Percentiles rank a stretch among this genome's conserved stretches.
Conservation (phyloP, 345 rosid species). For the Microcos paniculata region DNA sequence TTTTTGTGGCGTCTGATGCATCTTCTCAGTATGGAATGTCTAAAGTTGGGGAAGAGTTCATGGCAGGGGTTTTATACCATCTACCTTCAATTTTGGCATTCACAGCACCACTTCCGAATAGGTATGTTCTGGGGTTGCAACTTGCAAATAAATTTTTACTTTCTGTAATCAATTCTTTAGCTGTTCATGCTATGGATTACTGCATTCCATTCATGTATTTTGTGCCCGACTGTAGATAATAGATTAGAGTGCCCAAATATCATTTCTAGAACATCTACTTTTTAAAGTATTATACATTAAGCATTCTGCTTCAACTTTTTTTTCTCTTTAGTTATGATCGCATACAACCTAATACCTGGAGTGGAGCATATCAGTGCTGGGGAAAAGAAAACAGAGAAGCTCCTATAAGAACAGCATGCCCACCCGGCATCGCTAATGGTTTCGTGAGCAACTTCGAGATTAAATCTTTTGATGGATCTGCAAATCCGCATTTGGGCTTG, state of each 20-base stretch:
- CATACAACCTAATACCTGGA: conserved; percentile 90
- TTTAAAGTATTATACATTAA: background rate
- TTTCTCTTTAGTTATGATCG: conserved; percentile 73
- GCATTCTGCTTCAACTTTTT: background rate
- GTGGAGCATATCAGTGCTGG: conserved; percentile 98
- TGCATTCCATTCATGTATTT: background rate
- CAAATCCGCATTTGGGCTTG: conserved; percentile 84
- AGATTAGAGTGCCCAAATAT: background rate
- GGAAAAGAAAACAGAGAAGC: conserved; percentile 97
- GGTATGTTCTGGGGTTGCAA: conserved; percentile 48
- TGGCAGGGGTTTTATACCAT: conserved; percentile 93
- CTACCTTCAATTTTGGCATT: conserved; percentile 88
- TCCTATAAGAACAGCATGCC: conserved; percentile 82
- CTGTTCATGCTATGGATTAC: background rate
- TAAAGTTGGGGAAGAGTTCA: conserved; percentile 61
- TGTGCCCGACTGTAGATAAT: background rate
- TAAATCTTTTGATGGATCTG: conserved; percentile 84
- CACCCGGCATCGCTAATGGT: conserved; percentile 77
- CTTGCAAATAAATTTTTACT: background rate
- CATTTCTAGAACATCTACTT: background rate
- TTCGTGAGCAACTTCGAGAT: conserved; percentile 92
- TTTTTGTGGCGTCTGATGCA: conserved; percentile 65
- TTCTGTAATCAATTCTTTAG: background rate
- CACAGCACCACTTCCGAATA: conserved; percentile 89
- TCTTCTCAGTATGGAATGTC: conserved; percentile 81